These are phyloP conservation scores for Usnea hakonensis DNA, from an alignment of 495 filamentous ascomycete genomes.

Conservation along the genomic window DNA sequence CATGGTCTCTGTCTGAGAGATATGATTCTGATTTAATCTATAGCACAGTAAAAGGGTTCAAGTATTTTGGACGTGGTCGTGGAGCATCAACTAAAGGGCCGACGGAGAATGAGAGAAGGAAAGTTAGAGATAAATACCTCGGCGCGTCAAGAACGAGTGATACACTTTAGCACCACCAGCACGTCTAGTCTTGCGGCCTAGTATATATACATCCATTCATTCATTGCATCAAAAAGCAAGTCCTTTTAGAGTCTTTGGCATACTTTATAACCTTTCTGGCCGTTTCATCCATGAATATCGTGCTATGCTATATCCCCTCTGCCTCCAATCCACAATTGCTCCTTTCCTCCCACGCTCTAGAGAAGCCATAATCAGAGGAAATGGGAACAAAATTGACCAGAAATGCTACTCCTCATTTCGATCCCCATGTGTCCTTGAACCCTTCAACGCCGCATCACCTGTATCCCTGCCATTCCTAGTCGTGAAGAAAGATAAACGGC, in stretches of 20 bases:
- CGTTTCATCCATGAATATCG: neutral
- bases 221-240: neutral
- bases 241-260: neutral
- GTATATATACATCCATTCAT: neutral
- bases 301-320: neutral
- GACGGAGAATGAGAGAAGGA: neutral
- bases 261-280: neutral
- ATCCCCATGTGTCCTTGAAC: neutral
- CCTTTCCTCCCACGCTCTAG: neutral
- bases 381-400: neutral
- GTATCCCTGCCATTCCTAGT: neutral
- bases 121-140: too few species aligned
- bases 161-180: too few species aligned
- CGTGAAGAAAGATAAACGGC: neutral
- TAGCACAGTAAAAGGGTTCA: neutral
- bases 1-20: neutral
- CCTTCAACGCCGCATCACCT: slow-evolving; percentile 8
- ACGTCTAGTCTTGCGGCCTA: neutral
- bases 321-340: neutral
- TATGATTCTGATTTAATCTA: neutral
- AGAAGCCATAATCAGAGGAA: neutral
- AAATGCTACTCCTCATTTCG: slow-evolving; percentile 3
- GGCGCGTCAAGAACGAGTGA: neutral
- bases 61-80: neutral
- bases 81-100: neutral